phyloP scores from a whole-genome alignment of 2,329 filamentous ascomycete species.

The Pseudocercospora musae region DNA sequence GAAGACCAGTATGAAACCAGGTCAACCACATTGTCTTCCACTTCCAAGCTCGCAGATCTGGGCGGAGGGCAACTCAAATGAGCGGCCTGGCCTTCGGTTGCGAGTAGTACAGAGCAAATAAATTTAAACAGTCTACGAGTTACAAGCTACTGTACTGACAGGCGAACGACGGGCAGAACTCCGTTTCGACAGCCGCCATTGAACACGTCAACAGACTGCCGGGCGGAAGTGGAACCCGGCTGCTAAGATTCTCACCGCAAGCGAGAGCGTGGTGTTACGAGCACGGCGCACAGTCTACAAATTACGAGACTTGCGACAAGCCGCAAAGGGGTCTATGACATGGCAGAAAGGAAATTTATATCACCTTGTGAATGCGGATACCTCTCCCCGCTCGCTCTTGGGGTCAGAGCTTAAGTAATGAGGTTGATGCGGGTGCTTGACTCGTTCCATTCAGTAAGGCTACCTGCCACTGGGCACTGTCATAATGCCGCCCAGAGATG shows the following conservation, averaged over 20 bases:
- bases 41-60: no score
- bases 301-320: background rate
- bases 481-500: background rate
- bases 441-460: slow-evolving; percentile 1
- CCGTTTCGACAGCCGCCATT: no score
- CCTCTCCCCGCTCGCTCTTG: slow-evolving; percentile 6
- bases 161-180: background rate
- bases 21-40: background rate
- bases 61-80: background rate
- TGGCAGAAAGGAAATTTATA: background rate
- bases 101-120: background rate
- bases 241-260: background rate
- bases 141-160: background rate
- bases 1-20: background rate
- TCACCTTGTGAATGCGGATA: slow-evolving; percentile 4
- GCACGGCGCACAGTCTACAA: no score
- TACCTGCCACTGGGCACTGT: background rate
- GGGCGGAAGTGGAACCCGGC: no score
- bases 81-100: no score
- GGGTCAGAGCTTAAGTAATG: slow-evolving; percentile 3
- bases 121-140: background rate
- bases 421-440: slow-evolving; percentile 3
- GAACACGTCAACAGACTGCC: no score
- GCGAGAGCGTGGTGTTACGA: background rate
- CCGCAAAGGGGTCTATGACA: background rate